Evolutionary conservation across 2,329 filamentous ascomycete genomes (phyloP).

Genomic region (Verticillium longisporum): DNA sequence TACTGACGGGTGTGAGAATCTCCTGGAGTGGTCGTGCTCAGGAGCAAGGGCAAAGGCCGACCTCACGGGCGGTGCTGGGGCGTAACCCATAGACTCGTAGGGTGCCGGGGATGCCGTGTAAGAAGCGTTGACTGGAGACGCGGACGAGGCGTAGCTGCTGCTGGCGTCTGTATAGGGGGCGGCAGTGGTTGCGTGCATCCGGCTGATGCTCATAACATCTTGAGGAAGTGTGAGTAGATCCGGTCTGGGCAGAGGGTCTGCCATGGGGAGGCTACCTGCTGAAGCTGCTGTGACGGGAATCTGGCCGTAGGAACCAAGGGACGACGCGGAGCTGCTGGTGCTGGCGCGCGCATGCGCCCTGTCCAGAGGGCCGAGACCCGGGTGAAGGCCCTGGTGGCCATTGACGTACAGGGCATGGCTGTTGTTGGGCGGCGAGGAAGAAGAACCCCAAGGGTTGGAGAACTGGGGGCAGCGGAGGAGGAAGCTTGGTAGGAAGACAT

Average conservation of each 20-base stretch:
- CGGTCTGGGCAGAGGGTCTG: constrained; percentile 51
- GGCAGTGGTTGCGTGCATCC: constrained; percentile 49
- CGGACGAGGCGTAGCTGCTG: constrained; percentile 50
- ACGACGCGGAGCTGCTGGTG: constrained; percentile 47
- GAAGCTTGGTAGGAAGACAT: constrained; percentile 58
- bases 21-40: constrained; percentile 51
- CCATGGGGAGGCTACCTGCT: constrained; percentile 58
- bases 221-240: constrained; percentile 65
- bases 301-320: constrained; percentile 65
- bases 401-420: constrained; percentile 54
- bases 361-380: constrained; percentile 48
- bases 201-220: constrained; percentile 68
- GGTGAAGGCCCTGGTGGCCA: constrained; percentile 49
- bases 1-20: constrained; percentile 82
- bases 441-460: constrained; percentile 79
- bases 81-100: constrained; percentile 74
- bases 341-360: constrained; percentile 48
- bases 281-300: constrained; percentile 68
- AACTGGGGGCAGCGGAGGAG: constrained; percentile 60
- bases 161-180: constrained; percentile 65
- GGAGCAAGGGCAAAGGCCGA: constrained; percentile 51
- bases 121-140: constrained; percentile 58
- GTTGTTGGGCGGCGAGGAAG: constrained; percentile 37
- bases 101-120: constrained; percentile 63
- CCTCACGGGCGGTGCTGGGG: constrained; percentile 52